phyloP scores from a whole-genome alignment of 305 asterid genomes.

The Andrographis paniculata region DNA sequence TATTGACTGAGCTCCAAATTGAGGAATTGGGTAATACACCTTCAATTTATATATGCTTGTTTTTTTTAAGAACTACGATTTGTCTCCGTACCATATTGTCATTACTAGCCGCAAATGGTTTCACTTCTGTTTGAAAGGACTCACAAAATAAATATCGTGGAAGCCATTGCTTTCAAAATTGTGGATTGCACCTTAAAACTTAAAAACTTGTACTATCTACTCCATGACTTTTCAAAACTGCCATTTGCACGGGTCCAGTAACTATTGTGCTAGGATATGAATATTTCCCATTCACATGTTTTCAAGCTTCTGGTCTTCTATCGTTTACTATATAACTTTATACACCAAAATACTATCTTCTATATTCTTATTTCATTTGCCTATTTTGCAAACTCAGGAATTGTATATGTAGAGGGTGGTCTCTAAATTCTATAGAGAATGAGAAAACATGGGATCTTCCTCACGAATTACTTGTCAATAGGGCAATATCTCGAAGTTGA shows the following conservation, averaged over 20 bases:
- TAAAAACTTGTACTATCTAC: neutral
- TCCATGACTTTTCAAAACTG: neutral
- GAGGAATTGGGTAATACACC: constrained; percentile 63
- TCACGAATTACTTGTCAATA: constrained; percentile 18
- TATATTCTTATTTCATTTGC: neutral
- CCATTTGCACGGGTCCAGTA: neutral
- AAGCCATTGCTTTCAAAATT: neutral
- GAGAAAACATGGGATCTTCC: constrained; percentile 1
- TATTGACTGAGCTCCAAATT: constrained; percentile 80
- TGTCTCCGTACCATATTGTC: neutral
- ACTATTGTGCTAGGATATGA: neutral
- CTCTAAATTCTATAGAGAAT: neutral
- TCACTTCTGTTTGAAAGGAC: neutral
- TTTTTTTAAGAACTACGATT: neutral
- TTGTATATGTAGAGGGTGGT: neutral
- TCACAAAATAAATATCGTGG: neutral
- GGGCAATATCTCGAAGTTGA: constrained; percentile 62
- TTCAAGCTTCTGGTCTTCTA: neutral
- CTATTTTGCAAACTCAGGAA: neutral
- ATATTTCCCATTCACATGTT: neutral
- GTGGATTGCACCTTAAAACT: neutral
- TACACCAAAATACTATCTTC: neutral
- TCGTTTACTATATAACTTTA: neutral
- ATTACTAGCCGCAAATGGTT: neutral
- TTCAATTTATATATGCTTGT: constrained; percentile 1